Evolutionary conservation across 2,329 filamentous ascomycete genomes (phyloP), one percentile per base, ranked within the genome.

Genomic region (Trichoderma breve): DNA sequence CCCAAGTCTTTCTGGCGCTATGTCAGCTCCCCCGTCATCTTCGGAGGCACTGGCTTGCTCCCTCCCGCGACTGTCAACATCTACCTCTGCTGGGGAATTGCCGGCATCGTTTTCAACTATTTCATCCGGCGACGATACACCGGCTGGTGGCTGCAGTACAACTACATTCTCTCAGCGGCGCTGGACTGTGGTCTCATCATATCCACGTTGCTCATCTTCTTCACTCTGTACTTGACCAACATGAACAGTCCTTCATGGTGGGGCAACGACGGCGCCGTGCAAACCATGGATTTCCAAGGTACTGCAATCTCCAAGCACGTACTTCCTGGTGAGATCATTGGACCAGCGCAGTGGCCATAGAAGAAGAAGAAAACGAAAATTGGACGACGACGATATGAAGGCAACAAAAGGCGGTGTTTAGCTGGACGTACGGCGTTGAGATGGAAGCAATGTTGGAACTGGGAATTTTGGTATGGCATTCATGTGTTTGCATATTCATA

Each of bases 91-190:
- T 93, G 92, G 92, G 91, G 88, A 4, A 78, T 89, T 30, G 88
- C 92, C 7, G 92, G 92, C 9, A 86, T 87, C 62, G 74, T 90
- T 43, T 93, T 93, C 83, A 92, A 93, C 81, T 91, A 87, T 76
- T 89, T 85, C 75, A 87, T 93, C 78, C 88, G 88, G 78, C 85
- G 89, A 72, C 86, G 87, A 73, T 91, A 87, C 81, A 87, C 86
- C 4, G 91, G 90, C 39, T 93, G 91, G 92, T 94, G 92, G 92
- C 83, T 91, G 80, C 89, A 91, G 79, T 94, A 93, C 83, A 93
- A 94, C 83, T 94, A 93, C 79, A 86, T 93, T 77, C 89, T 90
- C 0, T 92, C 91, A 24, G 91, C 91, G 0, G 92, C 89, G 1
- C 82, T 94, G 47, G 92, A 93, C 79, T 88, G 87, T 63, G 91